These are phyloP conservation scores for Prunus persica DNA, from an alignment of 306 rosid species.

Conservation along the genomic window DNA sequence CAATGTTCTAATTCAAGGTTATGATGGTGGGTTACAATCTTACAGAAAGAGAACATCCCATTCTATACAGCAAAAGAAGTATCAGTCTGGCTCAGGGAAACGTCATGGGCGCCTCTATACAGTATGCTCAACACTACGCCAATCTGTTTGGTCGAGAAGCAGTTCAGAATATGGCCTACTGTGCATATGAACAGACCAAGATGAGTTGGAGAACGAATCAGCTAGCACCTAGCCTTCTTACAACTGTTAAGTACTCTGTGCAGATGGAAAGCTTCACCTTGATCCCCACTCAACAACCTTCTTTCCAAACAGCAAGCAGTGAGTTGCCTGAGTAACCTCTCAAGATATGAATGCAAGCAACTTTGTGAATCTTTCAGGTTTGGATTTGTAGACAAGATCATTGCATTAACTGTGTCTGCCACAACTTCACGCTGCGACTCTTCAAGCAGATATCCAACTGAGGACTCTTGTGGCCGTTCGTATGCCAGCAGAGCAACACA, in stretches of 20 bases:
- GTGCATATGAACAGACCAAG: constrained; percentile 19
- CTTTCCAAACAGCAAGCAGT: constrained; percentile 85
- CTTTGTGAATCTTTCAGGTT: constrained; percentile 54
- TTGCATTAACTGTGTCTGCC: constrained; percentile 84
- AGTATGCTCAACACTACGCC: constrained; percentile 2
- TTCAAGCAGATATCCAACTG: constrained; percentile 80
- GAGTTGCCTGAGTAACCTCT: constrained; percentile 80
- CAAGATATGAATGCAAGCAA: constrained; percentile 75
- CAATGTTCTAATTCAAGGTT: background rate
- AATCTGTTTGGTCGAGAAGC: constrained; percentile 8
- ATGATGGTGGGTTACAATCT: background rate
- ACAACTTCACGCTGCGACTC: constrained; percentile 88
- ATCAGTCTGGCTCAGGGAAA: background rate
- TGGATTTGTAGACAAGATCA: constrained; percentile 86
- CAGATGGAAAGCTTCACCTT: constrained; percentile 89
- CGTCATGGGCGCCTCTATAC: constrained; percentile 18
- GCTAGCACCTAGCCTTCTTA: constrained; percentile 46
- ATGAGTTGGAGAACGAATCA: constrained; percentile 18
- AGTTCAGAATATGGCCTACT: constrained; percentile 4
- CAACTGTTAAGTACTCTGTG: constrained; percentile 60
- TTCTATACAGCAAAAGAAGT: background rate
- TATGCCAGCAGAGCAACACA: constrained; percentile 95
- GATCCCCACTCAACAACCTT: constrained; percentile 71
- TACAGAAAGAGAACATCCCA: constrained; percentile 1
- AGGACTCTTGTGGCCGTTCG: constrained; percentile 70